These are phyloP conservation scores for Talaromyces ruber DNA, from an alignment of 495 filamentous ascomycete genomes.

Conservation along the genomic window DNA sequence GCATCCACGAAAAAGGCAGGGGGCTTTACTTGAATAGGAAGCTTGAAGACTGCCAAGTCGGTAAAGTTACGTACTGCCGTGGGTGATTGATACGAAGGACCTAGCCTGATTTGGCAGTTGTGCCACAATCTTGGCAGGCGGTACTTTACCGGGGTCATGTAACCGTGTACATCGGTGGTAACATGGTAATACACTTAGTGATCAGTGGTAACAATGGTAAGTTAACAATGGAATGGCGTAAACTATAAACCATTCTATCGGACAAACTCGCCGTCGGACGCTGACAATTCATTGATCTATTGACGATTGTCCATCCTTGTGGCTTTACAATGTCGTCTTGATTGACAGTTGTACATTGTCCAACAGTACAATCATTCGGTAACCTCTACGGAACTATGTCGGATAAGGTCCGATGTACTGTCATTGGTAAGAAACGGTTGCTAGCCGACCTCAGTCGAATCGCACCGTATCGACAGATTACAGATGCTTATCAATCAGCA, in stretches of 20 bases:
- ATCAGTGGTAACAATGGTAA: not conserved
- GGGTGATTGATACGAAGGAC: not conserved
- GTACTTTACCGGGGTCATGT: not conserved
- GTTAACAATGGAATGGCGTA: not conserved
- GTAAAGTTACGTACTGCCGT: not conserved
- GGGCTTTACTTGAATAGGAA: not conserved
- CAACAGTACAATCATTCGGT: not conserved
- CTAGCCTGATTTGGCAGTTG: not conserved
- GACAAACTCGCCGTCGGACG: not conserved
- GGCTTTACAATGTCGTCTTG: not conserved
- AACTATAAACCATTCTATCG: not conserved
- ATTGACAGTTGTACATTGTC: not conserved
- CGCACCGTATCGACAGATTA: not conserved
- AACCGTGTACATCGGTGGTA: not conserved
- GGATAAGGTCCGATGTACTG: not conserved
- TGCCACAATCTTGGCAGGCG: not conserved
- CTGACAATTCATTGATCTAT: not conserved
- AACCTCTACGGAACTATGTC: not conserved
- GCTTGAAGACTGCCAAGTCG: not conserved
- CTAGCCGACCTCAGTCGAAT: too few relatives aligned
- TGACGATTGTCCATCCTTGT: not conserved
- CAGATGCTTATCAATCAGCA: not conserved
- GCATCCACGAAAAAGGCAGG: not conserved
- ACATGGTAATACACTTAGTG: too few relatives aligned
- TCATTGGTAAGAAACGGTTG: not conserved